Percentiles rank a stretch among this genome's conserved stretches.
Conservation (phyloP, 1,284 basidiomycete genomes). For the Taiwanofungus camphoratus region DNA sequence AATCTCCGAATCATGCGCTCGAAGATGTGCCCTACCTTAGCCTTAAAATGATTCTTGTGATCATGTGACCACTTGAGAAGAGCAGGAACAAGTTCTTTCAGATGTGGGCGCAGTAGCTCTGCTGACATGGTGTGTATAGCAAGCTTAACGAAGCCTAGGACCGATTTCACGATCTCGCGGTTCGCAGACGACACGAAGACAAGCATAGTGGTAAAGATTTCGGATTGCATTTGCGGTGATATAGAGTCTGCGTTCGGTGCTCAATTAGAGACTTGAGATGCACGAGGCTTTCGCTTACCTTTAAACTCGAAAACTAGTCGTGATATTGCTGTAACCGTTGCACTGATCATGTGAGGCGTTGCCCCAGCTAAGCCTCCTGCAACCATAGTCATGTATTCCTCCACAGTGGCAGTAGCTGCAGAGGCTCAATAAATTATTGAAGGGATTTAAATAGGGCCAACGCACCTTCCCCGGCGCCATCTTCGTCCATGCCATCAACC, state of each 20-base stretch:
- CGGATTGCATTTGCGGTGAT: conserved; percentile 71
- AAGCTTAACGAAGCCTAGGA: conserved; percentile 94
- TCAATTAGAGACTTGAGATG: not conserved
- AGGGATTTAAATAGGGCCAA: not conserved
- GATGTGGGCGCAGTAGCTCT: conserved; percentile 69
- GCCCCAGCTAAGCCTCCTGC: conserved; percentile 92
- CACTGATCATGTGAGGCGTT: conserved; percentile 97
- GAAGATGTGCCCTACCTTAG: conserved; percentile 94
- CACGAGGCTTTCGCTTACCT: conserved; percentile 39
- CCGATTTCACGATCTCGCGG: conserved; percentile 96
- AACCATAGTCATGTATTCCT: conserved; percentile 97
- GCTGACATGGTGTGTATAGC: conserved; percentile 79
- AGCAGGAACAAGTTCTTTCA: conserved; percentile 77
- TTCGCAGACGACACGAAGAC: conserved; percentile 92
- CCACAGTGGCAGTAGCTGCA: conserved; percentile 71
- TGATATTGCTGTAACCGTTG: conserved; percentile 91
- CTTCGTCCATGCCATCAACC: conserved; percentile 80
- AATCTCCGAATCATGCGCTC: conserved; percentile 94
- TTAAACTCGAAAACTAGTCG: conserved; percentile 96
- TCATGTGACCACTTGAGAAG: conserved; percentile 92
- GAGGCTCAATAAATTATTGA: conserved; percentile 4
- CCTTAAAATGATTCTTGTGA: conserved; percentile 99
- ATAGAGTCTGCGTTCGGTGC: conserved; percentile 76
- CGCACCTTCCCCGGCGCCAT: conserved; percentile 53
- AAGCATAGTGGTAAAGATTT: conserved; percentile 83